Evolutionary conservation across 768 basidiomycete species (phyloP).

Genomic region (Naematelia encephala): DNA sequence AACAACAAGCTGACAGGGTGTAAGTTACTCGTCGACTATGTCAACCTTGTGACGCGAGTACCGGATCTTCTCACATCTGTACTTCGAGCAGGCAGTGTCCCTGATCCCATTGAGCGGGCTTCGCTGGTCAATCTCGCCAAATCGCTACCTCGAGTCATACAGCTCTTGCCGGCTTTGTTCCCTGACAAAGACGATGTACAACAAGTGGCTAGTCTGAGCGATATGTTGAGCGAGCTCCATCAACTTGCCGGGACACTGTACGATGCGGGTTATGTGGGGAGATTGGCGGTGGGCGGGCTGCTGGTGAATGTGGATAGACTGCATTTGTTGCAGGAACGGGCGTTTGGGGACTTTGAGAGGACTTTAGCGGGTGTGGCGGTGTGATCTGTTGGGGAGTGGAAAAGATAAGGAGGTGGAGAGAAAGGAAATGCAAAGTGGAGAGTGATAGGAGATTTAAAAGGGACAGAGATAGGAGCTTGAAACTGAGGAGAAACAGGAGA

Average conservation of each 20-base stretch:
- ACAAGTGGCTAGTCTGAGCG: conserved; percentile 32
- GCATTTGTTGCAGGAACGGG: conserved; percentile 36
- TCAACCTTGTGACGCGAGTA: conserved; percentile 23
- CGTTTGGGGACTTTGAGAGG: conserved; percentile 34
- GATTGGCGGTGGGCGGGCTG: conserved; percentile 15
- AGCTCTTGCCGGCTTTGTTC: conserved; percentile 38
- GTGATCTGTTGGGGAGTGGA: neutral
- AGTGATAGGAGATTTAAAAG: neutral
- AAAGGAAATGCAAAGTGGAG: neutral
- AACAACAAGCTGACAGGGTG: conserved; percentile 11
- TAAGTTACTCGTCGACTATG: conserved; percentile 42
- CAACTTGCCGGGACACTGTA: conserved; percentile 25
- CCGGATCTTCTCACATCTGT: conserved; percentile 19
- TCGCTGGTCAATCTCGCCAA: conserved; percentile 14
- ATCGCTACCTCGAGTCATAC: conserved; percentile 24
- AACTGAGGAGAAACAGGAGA: neutral
- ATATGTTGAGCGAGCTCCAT: conserved; percentile 42
- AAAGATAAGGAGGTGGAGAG: neutral
- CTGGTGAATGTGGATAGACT: conserved; percentile 45
- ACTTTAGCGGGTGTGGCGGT: conserved; percentile 18
- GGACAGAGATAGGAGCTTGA: neutral
- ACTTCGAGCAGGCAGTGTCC: conserved; percentile 3
- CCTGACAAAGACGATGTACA: conserved; percentile 34
- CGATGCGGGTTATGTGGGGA: conserved; percentile 28
- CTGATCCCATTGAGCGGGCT: conserved; percentile 3